These are phyloP conservation scores for Artemisia annua DNA, from an alignment of 129 eudicot genomes.

Conservation along the genomic window DNA sequence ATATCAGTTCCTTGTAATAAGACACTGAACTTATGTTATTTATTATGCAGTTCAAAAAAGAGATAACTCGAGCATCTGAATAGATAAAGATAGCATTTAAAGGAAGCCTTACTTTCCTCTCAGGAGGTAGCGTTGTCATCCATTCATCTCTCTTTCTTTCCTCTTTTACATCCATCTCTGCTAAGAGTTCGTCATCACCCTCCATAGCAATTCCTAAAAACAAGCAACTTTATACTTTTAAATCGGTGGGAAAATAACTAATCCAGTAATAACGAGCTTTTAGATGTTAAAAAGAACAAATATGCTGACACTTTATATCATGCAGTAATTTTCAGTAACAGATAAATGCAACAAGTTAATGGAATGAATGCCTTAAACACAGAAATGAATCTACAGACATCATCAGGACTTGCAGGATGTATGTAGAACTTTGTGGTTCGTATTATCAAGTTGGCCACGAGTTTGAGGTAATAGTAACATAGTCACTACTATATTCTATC, in stretches of 20 bases:
- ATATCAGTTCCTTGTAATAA: neutral
- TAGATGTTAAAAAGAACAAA: neutral
- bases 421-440: too few species aligned
- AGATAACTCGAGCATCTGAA: neutral
- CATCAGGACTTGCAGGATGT: too few species aligned
- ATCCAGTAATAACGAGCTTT: neutral
- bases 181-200: slow-evolving; percentile 93
- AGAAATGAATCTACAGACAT: too few species aligned
- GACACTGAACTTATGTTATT: neutral
- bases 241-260: neutral
- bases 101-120: slow-evolving; percentile 60
- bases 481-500: too few species aligned
- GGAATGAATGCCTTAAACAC: neutral
- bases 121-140: slow-evolving; percentile 98
- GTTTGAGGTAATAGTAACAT: too few species aligned
- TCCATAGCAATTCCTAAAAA: slow-evolving; percentile 87
- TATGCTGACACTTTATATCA: neutral
- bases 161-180: slow-evolving; percentile 74
- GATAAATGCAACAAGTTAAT: neutral
- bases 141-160: slow-evolving; percentile 87
- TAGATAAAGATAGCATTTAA: neutral
- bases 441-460: too few species aligned
- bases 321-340: neutral
- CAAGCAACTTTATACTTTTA: slow-evolving; percentile 28
- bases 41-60: neutral